Evolutionary conservation across 2,329 filamentous ascomycete species (phyloP), one percentile per base, ranked within the genome.

Genomic region (Ampelomyces quisqualis): DNA sequence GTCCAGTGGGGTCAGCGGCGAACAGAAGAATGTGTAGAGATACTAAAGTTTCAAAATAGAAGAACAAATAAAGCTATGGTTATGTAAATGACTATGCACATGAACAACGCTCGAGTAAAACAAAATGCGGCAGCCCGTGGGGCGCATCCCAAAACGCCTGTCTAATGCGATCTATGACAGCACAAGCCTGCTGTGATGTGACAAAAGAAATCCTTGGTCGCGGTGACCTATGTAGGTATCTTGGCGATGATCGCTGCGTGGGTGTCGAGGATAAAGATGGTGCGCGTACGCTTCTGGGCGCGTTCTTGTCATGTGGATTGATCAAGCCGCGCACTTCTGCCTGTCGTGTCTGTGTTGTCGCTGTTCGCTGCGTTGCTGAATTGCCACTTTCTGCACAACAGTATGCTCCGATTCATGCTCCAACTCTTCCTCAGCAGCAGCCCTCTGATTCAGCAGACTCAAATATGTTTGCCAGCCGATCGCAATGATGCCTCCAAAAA

Each of bases 391-490:
- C 26, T 27, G 28, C 15, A 35, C 37, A 31, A 32, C 34, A 4
- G 14, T 26, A 9, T 43, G 45, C 34, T 20, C 36, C 22, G 26
- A 31, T 23, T 43, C 35, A 22, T 58, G 57, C 27, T 62, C 57
- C 5, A 40, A 38, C 30, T 55, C 52, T 38, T 80, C 77, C 53
- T 76, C 72, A 34, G 73, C 73, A 65, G 89, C 88, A 2, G 87
- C 88, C 47, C 74, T 73, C 58, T 85, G 78, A 58, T 95, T 95
- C 59, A 95, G 68, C 67, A 82, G 86, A 54, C 84, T 88, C 55
- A 96, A 62, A 74, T 95, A 96, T 1, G 88, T 90, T 77, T 95
- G 90, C 90, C 90, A 96, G 0, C 86, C 87, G 36, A 95, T 85
- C 1, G 88, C 88, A 51, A 95, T 78, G 5, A 85, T 71, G 1